Percentiles rank a stretch among this genome's conserved stretches.
phyloP scores from a whole-genome alignment of 1,284 basidiomycete species.

The Fomitopsis palustris region DNA sequence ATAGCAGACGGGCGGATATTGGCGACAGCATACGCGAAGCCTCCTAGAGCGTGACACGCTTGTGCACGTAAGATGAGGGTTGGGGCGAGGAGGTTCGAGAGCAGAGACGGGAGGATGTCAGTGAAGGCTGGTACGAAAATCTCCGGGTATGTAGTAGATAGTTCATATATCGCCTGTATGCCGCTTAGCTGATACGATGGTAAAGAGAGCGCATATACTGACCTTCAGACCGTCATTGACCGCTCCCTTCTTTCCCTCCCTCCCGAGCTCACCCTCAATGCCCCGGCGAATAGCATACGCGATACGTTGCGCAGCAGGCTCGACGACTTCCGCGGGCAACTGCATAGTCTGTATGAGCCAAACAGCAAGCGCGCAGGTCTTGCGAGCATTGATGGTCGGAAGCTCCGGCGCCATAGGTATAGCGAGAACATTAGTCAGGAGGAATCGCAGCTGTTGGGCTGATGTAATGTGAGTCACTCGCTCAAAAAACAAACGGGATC shows the following conservation, averaged over 20 bases:
- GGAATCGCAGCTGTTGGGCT: conserved; percentile 57
- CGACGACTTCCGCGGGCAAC: conserved; percentile 55
- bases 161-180: conserved; percentile 65
- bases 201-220: conserved; percentile 10
- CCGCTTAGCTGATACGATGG: conserved; percentile 4
- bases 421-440: conserved; percentile 60
- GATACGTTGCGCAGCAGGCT: conserved; percentile 59
- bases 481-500: background rate
- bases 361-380: conserved; percentile 73
- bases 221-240: conserved; percentile 72
- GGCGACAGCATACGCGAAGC: conserved; percentile 52
- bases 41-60: conserved; percentile 71
- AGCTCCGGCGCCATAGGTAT: conserved; percentile 65
- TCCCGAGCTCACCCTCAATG: conserved; percentile 78
- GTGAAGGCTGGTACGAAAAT: conserved; percentile 65
- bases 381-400: conserved; percentile 78
- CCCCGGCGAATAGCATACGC: conserved; percentile 66
- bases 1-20: conserved; percentile 41
- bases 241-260: conserved; percentile 81
- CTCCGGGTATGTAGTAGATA: conserved; percentile 55
- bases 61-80: conserved; percentile 59
- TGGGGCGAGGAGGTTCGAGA: conserved; percentile 59
- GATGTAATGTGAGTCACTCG: conserved; percentile 6
- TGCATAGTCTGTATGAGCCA: conserved; percentile 69
- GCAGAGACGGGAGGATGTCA: conserved; percentile 54